These are phyloP conservation scores for Striga hermonthica DNA, from an alignment of 305 asterid species.

Conservation along the genomic window DNA sequence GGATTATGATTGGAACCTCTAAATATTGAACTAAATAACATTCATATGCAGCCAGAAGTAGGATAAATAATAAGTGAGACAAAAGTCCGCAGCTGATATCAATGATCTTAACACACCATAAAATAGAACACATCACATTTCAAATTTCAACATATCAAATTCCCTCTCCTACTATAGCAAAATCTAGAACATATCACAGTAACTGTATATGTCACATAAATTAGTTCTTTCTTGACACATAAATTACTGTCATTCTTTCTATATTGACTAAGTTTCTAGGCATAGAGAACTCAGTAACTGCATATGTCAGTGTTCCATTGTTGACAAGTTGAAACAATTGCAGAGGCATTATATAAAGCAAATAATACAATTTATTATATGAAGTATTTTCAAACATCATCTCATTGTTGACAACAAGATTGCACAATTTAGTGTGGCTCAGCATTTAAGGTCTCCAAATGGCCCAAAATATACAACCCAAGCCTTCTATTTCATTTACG, in stretches of 20 bases:
- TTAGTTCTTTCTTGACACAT: too few relatives aligned
- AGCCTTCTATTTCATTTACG: too few relatives aligned
- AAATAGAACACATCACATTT: slow-evolving; percentile 5
- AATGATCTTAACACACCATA: neutral
- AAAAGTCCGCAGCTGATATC: neutral
- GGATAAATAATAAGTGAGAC: neutral
- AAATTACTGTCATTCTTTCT: too few relatives aligned
- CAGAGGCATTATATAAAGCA: too few relatives aligned
- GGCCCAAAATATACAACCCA: too few relatives aligned
- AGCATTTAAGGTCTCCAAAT: too few relatives aligned
- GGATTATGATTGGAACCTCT: neutral
- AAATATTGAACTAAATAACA: neutral
- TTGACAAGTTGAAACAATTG: neutral
- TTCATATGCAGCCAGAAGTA: neutral
- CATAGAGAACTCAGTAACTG: too few relatives aligned
- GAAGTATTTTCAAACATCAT: too few relatives aligned
- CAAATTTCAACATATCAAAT: neutral
- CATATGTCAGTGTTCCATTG: neutral
- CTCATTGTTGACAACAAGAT: too few relatives aligned
- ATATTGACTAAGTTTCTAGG: too few relatives aligned
- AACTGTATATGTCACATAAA: neutral
- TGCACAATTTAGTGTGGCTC: too few relatives aligned
- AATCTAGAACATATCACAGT: slow-evolving; percentile 9
- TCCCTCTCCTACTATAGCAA: neutral
- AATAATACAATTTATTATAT: too few relatives aligned